Base-by-base conservation (phyloP, 306 rosid species). In the Malus asiatica region DNA sequence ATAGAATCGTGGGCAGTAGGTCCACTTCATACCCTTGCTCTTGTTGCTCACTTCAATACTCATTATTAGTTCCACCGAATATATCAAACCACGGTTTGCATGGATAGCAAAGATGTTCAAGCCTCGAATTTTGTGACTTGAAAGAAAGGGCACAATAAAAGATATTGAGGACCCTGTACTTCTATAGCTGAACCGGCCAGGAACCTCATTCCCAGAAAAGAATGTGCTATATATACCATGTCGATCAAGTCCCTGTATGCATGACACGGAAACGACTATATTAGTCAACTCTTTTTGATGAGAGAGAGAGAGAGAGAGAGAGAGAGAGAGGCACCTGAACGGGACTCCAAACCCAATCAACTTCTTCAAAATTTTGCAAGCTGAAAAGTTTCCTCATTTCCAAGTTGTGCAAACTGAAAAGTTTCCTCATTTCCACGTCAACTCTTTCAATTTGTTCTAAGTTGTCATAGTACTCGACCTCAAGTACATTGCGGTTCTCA, bases 1-100 rank as follows among this genome's bases (percentile, higher is more conserved):
- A 4, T 0, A 4, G 4, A 0, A 19, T 11, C 0, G 0, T 53
- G 75, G 66, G 0, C 0, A 0, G 22, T 55, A 57, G 10, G 6
- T 8, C 76, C 66, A 57, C 33, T 7, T 72, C 14, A 5, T n/a
- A 57, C 29, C 76, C 11, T 12, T 72, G 53, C 76, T 72, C 52
- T 72, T 15, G 16, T 72, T 57, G 13, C 29, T 11, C 20, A 57
- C 51, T 12, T 45, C 14, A 3, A 12, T 40, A 6, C 44, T 45
- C 14, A 23, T 23, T 23, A 23, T 23, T 23, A 23, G 23, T 23
- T 23, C 23, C 23, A 23, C 23, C 23, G 23, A 23, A 23, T 23
- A 23, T 23, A 23, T 23, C 23, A 23, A 23, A 23, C 23, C 23
- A 23, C 23, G 23, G 23, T 23, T 25, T 25, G 1, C 25, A 25